Conservation (phyloP, 305 asterid genomes). For the Euphrasia arctica region DNA sequence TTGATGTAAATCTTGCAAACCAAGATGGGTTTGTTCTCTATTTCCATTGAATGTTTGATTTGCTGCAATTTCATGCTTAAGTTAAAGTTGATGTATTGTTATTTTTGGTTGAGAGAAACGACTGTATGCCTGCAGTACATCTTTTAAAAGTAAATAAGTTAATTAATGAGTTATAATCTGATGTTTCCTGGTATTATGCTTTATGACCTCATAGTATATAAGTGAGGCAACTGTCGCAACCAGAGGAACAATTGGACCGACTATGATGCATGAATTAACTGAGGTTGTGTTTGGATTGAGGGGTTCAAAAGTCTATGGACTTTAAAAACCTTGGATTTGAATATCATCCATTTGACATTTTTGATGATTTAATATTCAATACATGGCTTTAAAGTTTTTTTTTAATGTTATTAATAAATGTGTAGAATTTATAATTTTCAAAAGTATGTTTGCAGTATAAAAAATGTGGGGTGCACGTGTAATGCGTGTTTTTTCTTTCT, state of each 20-base stretch:
- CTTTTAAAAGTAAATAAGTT: background rate
- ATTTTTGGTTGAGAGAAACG: constrained; percentile 9
- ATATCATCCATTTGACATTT: background rate
- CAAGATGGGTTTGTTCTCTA: constrained; percentile 11
- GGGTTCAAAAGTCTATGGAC: background rate
- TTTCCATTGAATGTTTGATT: constrained; percentile 15
- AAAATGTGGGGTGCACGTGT: background rate
- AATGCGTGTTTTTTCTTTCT: background rate
- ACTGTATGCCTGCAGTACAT: background rate
- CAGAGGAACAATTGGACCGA: background rate
- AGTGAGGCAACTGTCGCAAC: constrained; percentile 2
- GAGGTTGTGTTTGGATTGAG: background rate
- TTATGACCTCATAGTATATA: constrained; percentile 1
- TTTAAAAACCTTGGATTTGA: background rate
- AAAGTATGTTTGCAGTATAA: background rate
- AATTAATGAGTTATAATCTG: background rate
- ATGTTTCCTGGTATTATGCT: constrained; percentile 11
- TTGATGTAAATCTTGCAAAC: constrained; percentile 5
- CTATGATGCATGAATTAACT: background rate
- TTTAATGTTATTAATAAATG: no score
- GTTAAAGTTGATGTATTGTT: background rate
- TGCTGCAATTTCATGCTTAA: constrained; percentile 17
- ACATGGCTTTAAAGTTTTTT: background rate
- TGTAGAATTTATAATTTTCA: background rate
- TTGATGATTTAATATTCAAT: background rate